Percentiles rank a stretch among this genome's conserved stretches.
phyloP scores from a whole-genome alignment of 2,329 filamentous ascomycete genomes.

The Claviceps pusilla region DNA sequence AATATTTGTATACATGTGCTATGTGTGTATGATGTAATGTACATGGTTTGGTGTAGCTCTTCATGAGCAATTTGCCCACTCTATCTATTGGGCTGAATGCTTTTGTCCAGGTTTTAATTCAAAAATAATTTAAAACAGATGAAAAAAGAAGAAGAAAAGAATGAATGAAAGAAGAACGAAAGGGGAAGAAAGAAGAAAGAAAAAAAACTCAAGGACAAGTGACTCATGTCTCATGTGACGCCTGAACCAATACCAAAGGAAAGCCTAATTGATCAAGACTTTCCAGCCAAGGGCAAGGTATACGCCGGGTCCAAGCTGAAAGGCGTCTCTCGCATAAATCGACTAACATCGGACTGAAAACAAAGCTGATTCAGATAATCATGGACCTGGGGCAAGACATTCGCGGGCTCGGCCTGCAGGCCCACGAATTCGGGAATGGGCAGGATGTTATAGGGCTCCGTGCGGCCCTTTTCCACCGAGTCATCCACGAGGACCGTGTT shows the following conservation, averaged over 20 bases:
- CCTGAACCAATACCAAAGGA: too few relatives aligned
- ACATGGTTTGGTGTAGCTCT: too few relatives aligned
- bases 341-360: constrained; percentile 44
- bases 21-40: too few relatives aligned
- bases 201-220: background rate
- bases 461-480: constrained; percentile 60
- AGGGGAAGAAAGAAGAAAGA: background rate
- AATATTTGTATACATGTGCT: too few relatives aligned
- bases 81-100: too few relatives aligned
- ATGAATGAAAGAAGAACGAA: too few relatives aligned
- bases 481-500: constrained; percentile 91
- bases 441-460: constrained; percentile 72
- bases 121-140: too few relatives aligned
- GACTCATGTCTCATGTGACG: background rate
- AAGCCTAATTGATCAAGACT: too few relatives aligned
- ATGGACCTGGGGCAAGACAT: constrained; percentile 43
- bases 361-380: constrained; percentile 44
- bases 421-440: constrained; percentile 63
- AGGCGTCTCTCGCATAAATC: constrained; percentile 37
- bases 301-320: constrained; percentile 27
- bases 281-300: background rate
- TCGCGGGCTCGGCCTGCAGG: constrained; percentile 21
- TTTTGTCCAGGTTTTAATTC: too few relatives aligned
- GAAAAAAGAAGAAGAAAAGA: too few relatives aligned
- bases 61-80: too few relatives aligned